Base-by-base conservation (phyloP, 176 grass and related monocot species). In the Musa beccarii region DNA sequence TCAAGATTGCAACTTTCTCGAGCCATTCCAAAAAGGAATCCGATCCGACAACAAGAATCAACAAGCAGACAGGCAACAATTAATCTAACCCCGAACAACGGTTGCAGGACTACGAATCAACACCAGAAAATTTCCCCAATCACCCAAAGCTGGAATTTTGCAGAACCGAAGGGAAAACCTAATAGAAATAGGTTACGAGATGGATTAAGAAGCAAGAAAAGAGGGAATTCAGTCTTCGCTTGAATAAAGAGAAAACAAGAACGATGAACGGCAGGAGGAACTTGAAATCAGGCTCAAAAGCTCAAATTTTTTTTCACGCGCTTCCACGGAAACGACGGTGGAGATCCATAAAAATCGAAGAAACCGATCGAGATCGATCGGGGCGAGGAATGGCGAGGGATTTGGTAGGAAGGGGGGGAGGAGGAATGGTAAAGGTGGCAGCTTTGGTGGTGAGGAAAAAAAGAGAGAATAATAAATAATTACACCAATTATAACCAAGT, bases 1-100 rank as follows among this genome's bases (percentile, higher is more conserved):
- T 82, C 80, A 65, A 86, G 63, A 57, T 86, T 86, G 52, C 84
- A 86, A n/a, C 84, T 82, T 68, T 86, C 84, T 70, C 77, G 52
- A 55, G 84, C 84, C 84, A 86, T 86, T 75, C 79, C 8, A 10
- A 51, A 21, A 6, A 51, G 13, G 57, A 20, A 28, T 17, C 23
- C 2, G 16, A 29, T 15, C 15, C 15, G 20, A 17, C 20, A 62
- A 7, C 57, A 17, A 62, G 20, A 62, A n/a, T 2, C 20, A 62
- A 43, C 34, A 4, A 43, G 34, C 34, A 62, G 20, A 62, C 20
- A 62, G 9, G 15, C 57, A 17, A 17, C 15, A 21, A 8, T 17
- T 9, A 43, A 19, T 62, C 57, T 15, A 62, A 62, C 9, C 57
- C 57, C 10, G 20, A 62, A 19, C 57, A 8, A 6, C 34, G 34